Conservation (phyloP, 1,139 yeast species). For the Diutina ranongensis region DNA sequence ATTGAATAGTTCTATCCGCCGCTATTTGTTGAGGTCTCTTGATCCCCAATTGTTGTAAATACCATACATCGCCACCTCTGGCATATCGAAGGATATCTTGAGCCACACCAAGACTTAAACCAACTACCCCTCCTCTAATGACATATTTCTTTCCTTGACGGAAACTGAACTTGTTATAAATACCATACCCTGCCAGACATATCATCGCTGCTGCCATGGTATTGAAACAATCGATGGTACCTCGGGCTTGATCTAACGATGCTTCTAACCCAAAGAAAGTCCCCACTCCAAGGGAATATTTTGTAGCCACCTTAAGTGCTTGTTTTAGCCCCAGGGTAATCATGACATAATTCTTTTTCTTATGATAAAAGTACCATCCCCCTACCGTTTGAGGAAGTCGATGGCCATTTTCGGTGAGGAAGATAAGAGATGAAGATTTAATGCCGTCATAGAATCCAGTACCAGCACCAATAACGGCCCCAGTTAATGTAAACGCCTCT, state of each 20-base stretch:
- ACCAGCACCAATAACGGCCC: constrained; percentile 45
- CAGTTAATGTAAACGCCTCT: constrained; percentile 20
- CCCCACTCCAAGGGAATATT: constrained; percentile 36
- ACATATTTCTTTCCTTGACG: constrained; percentile 39
- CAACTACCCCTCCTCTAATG: constrained; percentile 44
- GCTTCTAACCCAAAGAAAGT: constrained; percentile 55
- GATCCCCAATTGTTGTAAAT: constrained; percentile 15
- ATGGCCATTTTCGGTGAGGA: constrained; percentile 74
- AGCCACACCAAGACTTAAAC: constrained; percentile 46
- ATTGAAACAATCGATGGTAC: constrained; percentile 46
- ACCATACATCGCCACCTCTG: constrained; percentile 60
- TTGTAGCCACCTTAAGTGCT: constrained; percentile 33
- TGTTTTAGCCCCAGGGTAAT: constrained; percentile 38
- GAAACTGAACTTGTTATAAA: constrained; percentile 28
- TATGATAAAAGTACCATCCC: constrained; percentile 87
- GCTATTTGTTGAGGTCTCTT: not conserved
- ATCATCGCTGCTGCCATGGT: constrained; percentile 46
- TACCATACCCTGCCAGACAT: constrained; percentile 43
- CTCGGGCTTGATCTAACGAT: constrained; percentile 40
- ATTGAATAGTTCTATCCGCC: not conserved
- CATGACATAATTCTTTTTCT: constrained; percentile 71
- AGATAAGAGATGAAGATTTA: constrained; percentile 43
- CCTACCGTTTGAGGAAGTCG: constrained; percentile 68
- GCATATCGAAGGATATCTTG: constrained; percentile 52
- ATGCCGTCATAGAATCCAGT: constrained; percentile 59